These are phyloP conservation scores for Ceratocystis papillata DNA, from an alignment of 2,329 filamentous ascomycete genomes.

Conservation along the genomic window DNA sequence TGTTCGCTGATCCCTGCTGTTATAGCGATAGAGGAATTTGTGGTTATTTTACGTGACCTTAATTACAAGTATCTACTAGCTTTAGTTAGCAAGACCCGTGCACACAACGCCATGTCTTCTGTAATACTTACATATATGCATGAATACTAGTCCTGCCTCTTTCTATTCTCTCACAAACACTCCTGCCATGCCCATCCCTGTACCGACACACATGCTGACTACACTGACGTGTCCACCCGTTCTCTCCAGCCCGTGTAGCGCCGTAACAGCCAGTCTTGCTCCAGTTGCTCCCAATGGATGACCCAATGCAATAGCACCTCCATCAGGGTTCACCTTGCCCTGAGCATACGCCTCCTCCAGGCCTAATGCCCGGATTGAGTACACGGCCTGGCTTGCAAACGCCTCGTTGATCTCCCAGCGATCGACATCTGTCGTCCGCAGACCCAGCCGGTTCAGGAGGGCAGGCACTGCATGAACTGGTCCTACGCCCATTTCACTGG, in stretches of 20 bases:
- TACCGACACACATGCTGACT: conserved; percentile 81
- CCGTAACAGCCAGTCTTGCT: conserved; percentile 64
- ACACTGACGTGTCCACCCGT: conserved; percentile 67
- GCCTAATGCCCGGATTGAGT: conserved; percentile 62
- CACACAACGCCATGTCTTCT: no score
- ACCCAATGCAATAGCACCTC: conserved; percentile 86
- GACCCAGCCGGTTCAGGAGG: conserved; percentile 57
- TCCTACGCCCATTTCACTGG: conserved; percentile 90
- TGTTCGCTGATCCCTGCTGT: no score
- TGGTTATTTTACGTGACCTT: no score
- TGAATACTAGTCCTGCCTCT: no score
- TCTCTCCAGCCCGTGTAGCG: conserved; percentile 56
- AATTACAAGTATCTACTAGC: no score
- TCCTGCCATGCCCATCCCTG: conserved; percentile 66
- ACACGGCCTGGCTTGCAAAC: conserved; percentile 54
- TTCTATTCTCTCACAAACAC: conserved; percentile 52
- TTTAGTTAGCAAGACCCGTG: no score
- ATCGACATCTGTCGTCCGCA: conserved; percentile 58
- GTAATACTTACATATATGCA: no score
- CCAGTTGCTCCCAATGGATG: conserved; percentile 86
- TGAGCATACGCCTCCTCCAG: conserved; percentile 41
- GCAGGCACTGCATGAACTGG: conserved; percentile 79
- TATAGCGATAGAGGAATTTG: no score
- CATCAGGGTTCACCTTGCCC: conserved; percentile 71
- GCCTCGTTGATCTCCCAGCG: conserved; percentile 93